These are phyloP conservation scores for Trichophyton simii DNA, from an alignment of 2,329 filamentous ascomycete genomes.

Conservation along the genomic window DNA sequence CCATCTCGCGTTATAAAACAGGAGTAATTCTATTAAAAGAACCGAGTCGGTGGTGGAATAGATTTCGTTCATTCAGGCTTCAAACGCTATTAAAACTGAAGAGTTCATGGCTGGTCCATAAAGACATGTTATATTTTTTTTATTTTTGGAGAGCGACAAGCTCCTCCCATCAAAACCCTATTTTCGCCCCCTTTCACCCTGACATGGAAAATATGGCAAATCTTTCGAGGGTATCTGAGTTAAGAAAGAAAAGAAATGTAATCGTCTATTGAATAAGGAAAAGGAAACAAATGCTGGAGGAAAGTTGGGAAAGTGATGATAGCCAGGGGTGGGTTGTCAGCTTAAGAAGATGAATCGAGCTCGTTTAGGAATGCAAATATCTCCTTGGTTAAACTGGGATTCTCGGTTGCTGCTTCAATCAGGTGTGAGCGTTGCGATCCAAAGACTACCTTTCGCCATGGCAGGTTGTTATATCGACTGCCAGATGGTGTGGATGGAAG, in stretches of 20 bases:
- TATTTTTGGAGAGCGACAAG: not conserved
- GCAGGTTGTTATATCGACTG: constrained; percentile 20
- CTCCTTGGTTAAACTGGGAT: constrained; percentile 30
- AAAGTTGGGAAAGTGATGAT: not conserved
- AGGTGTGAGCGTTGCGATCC: constrained; percentile 28
- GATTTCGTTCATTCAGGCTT: not conserved
- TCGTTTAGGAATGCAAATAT: constrained; percentile 33
- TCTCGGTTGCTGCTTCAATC: constrained; percentile 29
- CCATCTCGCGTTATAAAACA: not conserved
- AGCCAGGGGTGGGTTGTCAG: not conserved
- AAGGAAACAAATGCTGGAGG: not conserved
- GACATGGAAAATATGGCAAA: not conserved
- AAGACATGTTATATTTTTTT: not conserved
- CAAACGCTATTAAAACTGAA: not conserved
- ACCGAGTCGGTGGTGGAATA: not conserved
- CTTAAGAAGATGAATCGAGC: constrained; percentile 16
- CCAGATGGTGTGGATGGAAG: constrained; percentile 12
- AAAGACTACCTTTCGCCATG: constrained; percentile 31
- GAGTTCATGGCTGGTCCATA: not conserved
- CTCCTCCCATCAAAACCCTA: not conserved
- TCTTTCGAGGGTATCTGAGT: not conserved
- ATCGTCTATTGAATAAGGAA: not conserved
- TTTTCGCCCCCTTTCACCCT: not conserved
- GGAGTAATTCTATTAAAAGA: not conserved
- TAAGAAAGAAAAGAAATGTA: not conserved